phyloP scores from a whole-genome alignment of 2,329 filamentous ascomycete species.

The Aspergillus fischeri region DNA sequence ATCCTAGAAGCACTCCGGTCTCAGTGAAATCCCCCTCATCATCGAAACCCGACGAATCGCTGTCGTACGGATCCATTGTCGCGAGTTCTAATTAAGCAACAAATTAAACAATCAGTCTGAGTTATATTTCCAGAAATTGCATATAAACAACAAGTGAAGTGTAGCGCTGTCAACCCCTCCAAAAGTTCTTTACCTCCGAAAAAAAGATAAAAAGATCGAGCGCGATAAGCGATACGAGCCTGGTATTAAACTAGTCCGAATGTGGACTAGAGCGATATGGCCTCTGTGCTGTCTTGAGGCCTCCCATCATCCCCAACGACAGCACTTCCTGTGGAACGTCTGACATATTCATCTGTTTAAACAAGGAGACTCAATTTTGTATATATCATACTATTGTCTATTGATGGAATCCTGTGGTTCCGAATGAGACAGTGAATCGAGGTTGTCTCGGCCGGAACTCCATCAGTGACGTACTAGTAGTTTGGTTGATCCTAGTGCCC shows the following conservation, averaged over 20 bases:
- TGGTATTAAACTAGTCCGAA: conserved; percentile 2
- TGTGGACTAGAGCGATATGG: conserved; percentile 6
- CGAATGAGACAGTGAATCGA: background rate
- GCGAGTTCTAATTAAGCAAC: background rate
- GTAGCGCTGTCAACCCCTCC: background rate
- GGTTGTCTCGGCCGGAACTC: background rate
- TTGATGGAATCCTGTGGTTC: background rate
- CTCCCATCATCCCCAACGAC: background rate
- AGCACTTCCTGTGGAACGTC: background rate
- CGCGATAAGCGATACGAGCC: conserved; percentile 20
- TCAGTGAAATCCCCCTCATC: conserved; percentile 53
- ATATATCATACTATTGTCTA: background rate
- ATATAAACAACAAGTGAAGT: background rate
- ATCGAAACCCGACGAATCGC: conserved; percentile 70
- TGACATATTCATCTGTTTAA: background rate
- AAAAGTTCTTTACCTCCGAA: background rate
- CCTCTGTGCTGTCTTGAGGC: background rate
- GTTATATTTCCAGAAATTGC: background rate
- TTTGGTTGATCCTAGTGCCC: background rate
- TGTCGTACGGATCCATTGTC: conserved; percentile 74
- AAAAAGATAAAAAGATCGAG: conserved; percentile 9
- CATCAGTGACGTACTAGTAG: background rate
- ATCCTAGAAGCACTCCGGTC: conserved; percentile 86
- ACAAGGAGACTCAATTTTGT: background rate
- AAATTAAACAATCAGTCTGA: background rate